These are phyloP conservation scores for Mollisiaceae sp. DNA, from an alignment of 2,329 filamentous ascomycete species.

Conservation along the genomic window DNA sequence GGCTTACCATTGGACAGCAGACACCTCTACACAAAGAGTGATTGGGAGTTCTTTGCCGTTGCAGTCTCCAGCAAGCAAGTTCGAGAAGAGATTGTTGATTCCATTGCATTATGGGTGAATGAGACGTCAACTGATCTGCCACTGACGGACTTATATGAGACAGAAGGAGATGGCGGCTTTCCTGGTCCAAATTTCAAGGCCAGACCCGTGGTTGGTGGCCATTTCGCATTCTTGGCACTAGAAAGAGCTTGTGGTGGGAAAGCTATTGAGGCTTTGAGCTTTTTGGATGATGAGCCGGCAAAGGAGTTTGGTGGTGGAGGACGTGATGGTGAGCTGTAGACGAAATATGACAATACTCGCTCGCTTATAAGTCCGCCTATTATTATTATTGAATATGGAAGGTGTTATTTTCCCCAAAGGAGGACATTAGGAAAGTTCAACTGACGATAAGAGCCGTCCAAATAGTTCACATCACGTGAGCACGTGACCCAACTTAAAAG, in stretches of 20 bases:
- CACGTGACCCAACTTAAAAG: neutral
- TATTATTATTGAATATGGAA: neutral
- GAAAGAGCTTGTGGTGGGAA: slow-evolving; percentile 78
- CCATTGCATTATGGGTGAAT: slow-evolving; percentile 81
- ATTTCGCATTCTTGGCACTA: slow-evolving; percentile 85
- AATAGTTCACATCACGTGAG: neutral
- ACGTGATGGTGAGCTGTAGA: slow-evolving; percentile 34
- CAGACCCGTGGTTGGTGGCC: slow-evolving; percentile 81
- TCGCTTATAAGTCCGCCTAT: too few species aligned
- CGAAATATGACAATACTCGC: neutral
- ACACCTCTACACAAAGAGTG: slow-evolving; percentile 85
- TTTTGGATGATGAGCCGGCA: slow-evolving; percentile 48
- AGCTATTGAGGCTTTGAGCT: slow-evolving; percentile 62
- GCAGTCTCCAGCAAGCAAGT: slow-evolving; percentile 74
- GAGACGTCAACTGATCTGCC: slow-evolving; percentile 80
- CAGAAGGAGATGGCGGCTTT: slow-evolving; percentile 76
- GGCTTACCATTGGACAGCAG: slow-evolving; percentile 82
- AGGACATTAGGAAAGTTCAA: neutral
- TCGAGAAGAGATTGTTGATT: slow-evolving; percentile 72
- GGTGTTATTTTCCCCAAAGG: neutral
- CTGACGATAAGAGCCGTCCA: neutral
- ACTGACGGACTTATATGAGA: slow-evolving; percentile 82
- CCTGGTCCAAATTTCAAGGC: slow-evolving; percentile 80
- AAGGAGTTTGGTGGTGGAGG: slow-evolving; percentile 22
- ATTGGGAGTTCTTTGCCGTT: slow-evolving; percentile 91